Conservation (phyloP, 106 monocot genomes). For the Dendrobium catenatum region DNA sequence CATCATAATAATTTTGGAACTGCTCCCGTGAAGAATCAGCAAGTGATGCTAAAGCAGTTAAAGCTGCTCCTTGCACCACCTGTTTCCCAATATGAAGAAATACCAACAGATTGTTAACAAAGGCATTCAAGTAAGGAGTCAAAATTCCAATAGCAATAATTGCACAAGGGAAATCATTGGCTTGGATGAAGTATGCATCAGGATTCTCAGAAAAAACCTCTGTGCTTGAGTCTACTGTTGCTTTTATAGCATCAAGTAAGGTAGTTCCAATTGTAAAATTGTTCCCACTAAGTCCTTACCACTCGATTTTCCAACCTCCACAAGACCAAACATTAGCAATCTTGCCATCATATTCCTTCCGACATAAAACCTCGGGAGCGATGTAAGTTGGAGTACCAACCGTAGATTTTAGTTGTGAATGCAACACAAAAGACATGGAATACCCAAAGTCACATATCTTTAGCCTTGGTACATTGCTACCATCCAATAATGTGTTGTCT, state of each 20-base stretch:
- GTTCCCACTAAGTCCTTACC: conserved; percentile 52
- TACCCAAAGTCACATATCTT: conserved; percentile 85
- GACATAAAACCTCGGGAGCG: conserved; percentile 69
- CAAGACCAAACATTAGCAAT: conserved; percentile 17
- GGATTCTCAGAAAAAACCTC: conserved; percentile 33
- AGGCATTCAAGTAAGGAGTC: too few relatives aligned
- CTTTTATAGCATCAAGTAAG: conserved; percentile 14
- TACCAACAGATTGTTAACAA: too few relatives aligned
- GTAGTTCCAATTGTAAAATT: conserved; percentile 26
- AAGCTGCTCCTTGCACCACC: too few relatives aligned
- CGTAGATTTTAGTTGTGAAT: conserved; percentile 82
- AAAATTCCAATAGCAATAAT: conserved; percentile 28
- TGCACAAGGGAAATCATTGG: conserved; percentile 12
- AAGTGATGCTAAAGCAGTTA: too few relatives aligned
- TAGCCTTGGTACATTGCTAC: conserved; percentile 54
- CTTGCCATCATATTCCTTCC: conserved; percentile 80
- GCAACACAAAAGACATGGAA: conserved; percentile 68
- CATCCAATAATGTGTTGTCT: conserved; percentile 80
- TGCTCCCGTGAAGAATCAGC: too few relatives aligned
- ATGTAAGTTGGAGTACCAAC: conserved; percentile 86
- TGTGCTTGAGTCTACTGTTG: conserved; percentile 24
- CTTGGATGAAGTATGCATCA: conserved; percentile 9
- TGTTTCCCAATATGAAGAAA: too few relatives aligned
- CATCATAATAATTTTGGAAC: too few relatives aligned
- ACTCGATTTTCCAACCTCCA: conserved; percentile 44